phyloP scores from a whole-genome alignment of 768 basidiomycete species.

The Russula virescens region DNA sequence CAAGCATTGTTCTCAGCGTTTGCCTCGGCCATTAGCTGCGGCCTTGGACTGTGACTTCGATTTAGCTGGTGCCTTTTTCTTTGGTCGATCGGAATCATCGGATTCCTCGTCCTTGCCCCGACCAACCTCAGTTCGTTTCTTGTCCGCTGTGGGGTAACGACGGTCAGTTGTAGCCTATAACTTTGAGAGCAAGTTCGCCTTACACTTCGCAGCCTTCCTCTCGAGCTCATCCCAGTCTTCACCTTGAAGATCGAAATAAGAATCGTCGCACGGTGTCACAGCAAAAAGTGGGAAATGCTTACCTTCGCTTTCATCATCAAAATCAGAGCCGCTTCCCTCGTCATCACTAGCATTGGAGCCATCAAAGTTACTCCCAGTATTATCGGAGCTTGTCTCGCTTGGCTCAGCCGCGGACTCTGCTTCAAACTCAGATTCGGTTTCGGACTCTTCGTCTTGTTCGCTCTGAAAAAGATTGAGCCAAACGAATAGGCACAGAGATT shows the following conservation, averaged over 20 bases:
- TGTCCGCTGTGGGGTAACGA: constrained; percentile 36
- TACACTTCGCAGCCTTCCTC: constrained; percentile 76
- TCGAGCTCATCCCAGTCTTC: constrained; percentile 98
- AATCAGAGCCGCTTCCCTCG: constrained; percentile 65
- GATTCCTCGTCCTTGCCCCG: constrained; percentile 31
- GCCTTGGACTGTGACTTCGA: constrained; percentile 26
- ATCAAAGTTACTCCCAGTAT: constrained; percentile 50
- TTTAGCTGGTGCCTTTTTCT: constrained; percentile 35
- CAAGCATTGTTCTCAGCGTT: constrained; percentile 9
- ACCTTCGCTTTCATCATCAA: constrained; percentile 59
- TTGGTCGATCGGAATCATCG: constrained; percentile 38
- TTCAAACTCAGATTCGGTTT: constrained; percentile 58
- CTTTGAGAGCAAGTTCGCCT: constrained; percentile 35
- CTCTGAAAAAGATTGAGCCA: constrained; percentile 32
- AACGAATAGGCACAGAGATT: background rate
- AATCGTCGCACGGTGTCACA: background rate
- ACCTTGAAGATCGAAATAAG: constrained; percentile 36
- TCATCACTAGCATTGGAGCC: constrained; percentile 50
- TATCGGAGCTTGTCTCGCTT: constrained; percentile 32
- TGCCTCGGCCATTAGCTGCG: constrained; percentile 29
- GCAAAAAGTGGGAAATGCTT: background rate
- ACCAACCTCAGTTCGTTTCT: constrained; percentile 36
- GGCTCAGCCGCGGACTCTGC: constrained; percentile 40
- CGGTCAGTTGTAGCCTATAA: constrained; percentile 4
- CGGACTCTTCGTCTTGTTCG: constrained; percentile 56